phyloP scores from a whole-genome alignment of 2,329 filamentous ascomycete species.

The Xylariaceae sp. region DNA sequence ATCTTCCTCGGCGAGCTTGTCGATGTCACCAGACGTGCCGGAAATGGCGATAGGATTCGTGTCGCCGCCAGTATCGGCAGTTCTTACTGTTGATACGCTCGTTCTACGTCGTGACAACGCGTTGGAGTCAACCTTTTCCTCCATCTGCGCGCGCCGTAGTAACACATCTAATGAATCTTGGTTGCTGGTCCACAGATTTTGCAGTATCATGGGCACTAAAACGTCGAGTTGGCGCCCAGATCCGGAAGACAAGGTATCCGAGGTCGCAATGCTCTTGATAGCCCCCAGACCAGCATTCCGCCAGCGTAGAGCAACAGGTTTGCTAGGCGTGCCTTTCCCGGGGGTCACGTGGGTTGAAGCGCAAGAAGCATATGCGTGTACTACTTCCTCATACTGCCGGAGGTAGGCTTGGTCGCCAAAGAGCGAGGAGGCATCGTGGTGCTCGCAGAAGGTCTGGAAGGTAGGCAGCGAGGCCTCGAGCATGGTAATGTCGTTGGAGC shows the following conservation, averaged over 20 bases:
- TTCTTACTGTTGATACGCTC: constrained; percentile 74
- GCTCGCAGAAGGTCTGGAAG: constrained; percentile 80
- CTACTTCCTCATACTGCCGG: constrained; percentile 73
- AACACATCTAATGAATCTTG: constrained; percentile 65
- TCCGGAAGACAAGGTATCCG: constrained; percentile 71
- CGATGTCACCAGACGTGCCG: constrained; percentile 77
- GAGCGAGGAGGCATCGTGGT: constrained; percentile 81
- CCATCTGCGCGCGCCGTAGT: constrained; percentile 58
- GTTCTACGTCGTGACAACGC: constrained; percentile 60
- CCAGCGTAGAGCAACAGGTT: constrained; percentile 73
- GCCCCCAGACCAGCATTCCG: constrained; percentile 68
- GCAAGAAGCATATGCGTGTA: constrained; percentile 72
- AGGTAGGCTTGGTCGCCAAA: constrained; percentile 82
- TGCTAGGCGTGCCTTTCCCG: constrained; percentile 53
- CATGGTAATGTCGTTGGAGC: constrained; percentile 84
- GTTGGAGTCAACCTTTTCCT: constrained; percentile 64
- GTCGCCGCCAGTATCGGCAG: constrained; percentile 57
- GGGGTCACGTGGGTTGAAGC: constrained; percentile 58
- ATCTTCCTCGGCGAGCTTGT: constrained; percentile 84
- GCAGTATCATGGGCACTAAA: constrained; percentile 77
- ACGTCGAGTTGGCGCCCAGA: constrained; percentile 70
- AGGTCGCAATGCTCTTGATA: constrained; percentile 72
- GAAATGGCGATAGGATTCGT: constrained; percentile 67
- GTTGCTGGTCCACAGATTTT: constrained; percentile 75
- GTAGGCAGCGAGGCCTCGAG: constrained; percentile 83